Conservation (phyloP, 257 asterid species). For the Salvia rosmarinus region DNA sequence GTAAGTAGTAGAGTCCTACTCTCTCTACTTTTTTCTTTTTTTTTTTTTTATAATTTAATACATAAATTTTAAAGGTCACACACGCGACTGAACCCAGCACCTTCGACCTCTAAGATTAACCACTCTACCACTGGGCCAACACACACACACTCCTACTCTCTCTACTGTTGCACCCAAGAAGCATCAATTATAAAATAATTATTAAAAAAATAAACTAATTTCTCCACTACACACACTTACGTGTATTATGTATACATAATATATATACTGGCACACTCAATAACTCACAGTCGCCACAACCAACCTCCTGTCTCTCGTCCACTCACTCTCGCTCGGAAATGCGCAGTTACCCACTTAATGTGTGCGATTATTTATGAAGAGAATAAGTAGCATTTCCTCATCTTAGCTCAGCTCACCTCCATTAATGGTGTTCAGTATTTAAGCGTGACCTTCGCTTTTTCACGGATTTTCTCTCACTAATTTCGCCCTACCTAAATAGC, state of each 20-base stretch:
- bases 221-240: constrained; percentile 13
- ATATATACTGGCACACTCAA: not conserved
- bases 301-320: constrained; percentile 30
- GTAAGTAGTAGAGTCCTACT: constrained; percentile 32
- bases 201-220: not conserved
- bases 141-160: not conserved
- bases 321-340: constrained; percentile 27
- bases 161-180: constrained; percentile 13
- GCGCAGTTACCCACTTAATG: constrained; percentile 38
- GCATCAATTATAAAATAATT: not conserved
- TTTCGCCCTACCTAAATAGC: constrained; percentile 13
- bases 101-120: no score
- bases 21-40: no score
- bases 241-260: not conserved
- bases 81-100: no score
- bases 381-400: not conserved
- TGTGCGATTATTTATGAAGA: constrained; percentile 30
- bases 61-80: no score
- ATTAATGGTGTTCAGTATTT: constrained; percentile 60
- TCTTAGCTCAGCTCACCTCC: constrained; percentile 39
- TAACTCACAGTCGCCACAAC: constrained; percentile 17
- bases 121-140: no score
- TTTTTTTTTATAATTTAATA: no score
- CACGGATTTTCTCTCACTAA: constrained; percentile 47
- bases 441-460: constrained; percentile 60